phyloP scores from a whole-genome alignment of 2,329 filamentous ascomycete genomes.

The Cercospora zeina region DNA sequence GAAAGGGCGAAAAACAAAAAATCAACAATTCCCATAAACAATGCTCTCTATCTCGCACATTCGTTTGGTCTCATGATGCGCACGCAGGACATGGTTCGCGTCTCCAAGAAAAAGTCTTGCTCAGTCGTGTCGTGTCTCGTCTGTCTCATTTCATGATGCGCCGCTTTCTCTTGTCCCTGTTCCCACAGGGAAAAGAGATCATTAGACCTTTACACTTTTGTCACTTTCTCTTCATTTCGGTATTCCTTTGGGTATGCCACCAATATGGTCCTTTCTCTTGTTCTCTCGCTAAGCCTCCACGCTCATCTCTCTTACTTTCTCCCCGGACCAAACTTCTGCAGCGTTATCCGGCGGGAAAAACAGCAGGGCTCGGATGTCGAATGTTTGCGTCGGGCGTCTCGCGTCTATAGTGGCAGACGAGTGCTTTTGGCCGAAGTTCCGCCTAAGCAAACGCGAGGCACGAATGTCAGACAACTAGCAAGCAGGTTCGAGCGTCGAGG shows the following conservation, averaged over 20 bases:
- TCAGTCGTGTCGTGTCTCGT: constrained; percentile 11
- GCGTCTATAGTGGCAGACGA: constrained; percentile 19
- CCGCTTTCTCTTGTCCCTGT: background rate
- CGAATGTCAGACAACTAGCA: constrained; percentile 3
- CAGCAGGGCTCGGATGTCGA: background rate
- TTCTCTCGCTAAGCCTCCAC: background rate
- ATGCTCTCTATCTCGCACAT: constrained; percentile 1
- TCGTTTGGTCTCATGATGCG: background rate
- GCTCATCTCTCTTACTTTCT: background rate
- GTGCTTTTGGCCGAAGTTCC: constrained; percentile 11
- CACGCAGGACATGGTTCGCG: background rate
- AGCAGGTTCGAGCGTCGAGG: background rate
- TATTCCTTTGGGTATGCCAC: too few relatives aligned
- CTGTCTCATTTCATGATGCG: constrained; percentile 14
- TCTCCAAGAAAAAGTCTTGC: background rate
- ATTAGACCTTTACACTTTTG: too few relatives aligned
- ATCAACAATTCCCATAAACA: background rate
- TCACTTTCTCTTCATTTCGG: too few relatives aligned
- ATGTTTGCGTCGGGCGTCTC: background rate
- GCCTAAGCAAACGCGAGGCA: constrained; percentile 14
- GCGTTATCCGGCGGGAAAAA: background rate
- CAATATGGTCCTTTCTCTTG: too few relatives aligned
- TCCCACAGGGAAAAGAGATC: background rate
- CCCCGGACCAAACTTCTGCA: background rate
- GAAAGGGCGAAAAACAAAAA: background rate